These are phyloP conservation scores for Rauvolfia tetraphylla DNA, from an alignment of 257 asterid genomes.

Conservation along the genomic window DNA sequence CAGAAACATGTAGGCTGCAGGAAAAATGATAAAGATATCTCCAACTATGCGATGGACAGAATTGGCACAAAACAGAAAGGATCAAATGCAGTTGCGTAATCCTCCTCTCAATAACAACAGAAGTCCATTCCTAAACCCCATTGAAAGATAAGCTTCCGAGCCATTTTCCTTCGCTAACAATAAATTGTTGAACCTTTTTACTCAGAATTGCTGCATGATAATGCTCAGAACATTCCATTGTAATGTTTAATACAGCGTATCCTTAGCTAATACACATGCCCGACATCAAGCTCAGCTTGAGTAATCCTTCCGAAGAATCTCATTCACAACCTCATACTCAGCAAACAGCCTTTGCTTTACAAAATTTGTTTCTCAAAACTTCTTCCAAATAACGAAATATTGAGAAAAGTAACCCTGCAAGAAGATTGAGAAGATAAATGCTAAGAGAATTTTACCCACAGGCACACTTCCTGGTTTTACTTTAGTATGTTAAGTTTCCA, in stretches of 20 bases:
- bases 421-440: background rate
- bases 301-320: no score
- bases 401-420: slow-evolving; percentile 50
- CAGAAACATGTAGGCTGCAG: no score
- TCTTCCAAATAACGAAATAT: slow-evolving; percentile 55
- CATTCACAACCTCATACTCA: background rate
- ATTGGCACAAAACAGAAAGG: no score
- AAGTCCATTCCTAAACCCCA: no score
- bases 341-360: slow-evolving; percentile 26
- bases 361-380: slow-evolving; percentile 39
- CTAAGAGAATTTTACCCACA: background rate
- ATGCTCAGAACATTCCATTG: background rate
- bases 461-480: background rate
- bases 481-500: background rate
- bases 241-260: background rate
- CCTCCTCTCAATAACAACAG: no score
- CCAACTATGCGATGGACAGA: no score
- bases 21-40: no score
- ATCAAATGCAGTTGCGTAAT: no score
- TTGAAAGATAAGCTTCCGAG: no score
- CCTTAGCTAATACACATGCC: background rate
- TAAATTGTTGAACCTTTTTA: no score
- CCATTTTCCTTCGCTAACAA: no score
- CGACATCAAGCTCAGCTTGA: background rate
- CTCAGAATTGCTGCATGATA: background rate